phyloP scores from a whole-genome alignment of 139 green algal species.

The Penium margaritaceum region DNA sequence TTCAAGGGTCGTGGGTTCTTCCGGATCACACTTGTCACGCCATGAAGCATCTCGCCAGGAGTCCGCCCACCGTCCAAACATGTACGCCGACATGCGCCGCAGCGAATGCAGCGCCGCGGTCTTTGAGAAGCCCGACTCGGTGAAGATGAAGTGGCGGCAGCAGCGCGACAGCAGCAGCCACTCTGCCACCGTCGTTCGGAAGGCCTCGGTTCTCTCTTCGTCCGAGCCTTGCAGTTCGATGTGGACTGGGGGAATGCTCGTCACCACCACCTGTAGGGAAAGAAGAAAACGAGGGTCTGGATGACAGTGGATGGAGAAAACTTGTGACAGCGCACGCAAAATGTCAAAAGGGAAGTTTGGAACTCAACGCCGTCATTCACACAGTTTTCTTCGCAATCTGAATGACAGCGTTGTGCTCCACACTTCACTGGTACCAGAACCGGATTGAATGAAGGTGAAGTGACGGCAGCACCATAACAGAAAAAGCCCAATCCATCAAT shows the following conservation, averaged over 20 bases:
- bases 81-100: background rate
- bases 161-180: background rate
- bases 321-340: too few species aligned
- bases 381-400: too few species aligned
- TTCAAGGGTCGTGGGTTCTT: background rate
- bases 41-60: background rate
- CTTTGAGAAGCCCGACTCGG: slow-evolving; percentile 1
- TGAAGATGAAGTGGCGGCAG: background rate
- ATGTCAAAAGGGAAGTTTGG: too few species aligned
- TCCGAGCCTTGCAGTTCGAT: slow-evolving; percentile 8
- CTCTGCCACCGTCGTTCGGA: background rate
- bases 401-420: too few species aligned
- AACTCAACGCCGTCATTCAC: too few species aligned
- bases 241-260: background rate
- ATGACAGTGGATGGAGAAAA: too few species aligned
- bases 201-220: background rate
- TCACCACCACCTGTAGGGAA: background rate
- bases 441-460: too few species aligned
- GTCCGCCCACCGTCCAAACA: background rate
- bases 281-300: too few species aligned
- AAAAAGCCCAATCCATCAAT: too few species aligned
- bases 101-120: background rate
- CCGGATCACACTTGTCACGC: background rate
- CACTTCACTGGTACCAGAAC: too few species aligned
- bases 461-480: too few species aligned